Conservation (phyloP, 768 basidiomycete species). For the Kwoniella botswanensis region DNA sequence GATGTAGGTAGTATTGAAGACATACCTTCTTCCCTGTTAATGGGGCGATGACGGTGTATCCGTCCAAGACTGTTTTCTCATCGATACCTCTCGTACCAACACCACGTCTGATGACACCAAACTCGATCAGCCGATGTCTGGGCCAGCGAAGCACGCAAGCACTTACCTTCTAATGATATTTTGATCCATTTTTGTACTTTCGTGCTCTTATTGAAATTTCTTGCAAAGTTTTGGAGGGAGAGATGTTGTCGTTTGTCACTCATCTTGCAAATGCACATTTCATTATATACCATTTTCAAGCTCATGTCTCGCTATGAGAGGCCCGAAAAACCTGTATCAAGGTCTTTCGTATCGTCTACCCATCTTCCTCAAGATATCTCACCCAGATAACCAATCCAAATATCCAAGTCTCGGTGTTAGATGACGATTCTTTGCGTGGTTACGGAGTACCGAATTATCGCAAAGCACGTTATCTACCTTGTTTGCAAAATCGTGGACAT, state of each 20-base stretch:
- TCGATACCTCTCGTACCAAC: slow-evolving; percentile 29
- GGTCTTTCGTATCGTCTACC: no score
- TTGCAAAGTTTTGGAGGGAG: background rate
- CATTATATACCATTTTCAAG: slow-evolving; percentile 2
- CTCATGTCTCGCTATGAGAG: no score
- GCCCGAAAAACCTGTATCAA: no score
- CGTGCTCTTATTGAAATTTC: background rate
- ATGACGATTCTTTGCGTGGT: background rate
- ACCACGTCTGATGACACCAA: slow-evolving; percentile 13
- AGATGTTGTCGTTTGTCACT: no score
- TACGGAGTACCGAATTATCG: background rate
- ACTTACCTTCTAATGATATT: slow-evolving; percentile 28
- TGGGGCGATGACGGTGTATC: slow-evolving; percentile 29
- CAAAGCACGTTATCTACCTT: background rate
- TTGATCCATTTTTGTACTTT: slow-evolving; percentile 23
- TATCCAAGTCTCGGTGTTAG: background rate
- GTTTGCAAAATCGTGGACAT: no score
- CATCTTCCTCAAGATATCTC: background rate
- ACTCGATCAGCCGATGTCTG: slow-evolving; percentile 1
- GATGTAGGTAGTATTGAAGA: background rate
- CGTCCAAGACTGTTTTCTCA: slow-evolving; percentile 23
- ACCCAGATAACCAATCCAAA: background rate
- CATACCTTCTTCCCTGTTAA: slow-evolving; percentile 25
- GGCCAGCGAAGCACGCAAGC: background rate
- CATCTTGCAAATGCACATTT: background rate